Base-by-base conservation (phyloP, 139 green algal species). In the Ulvella scutata region DNA sequence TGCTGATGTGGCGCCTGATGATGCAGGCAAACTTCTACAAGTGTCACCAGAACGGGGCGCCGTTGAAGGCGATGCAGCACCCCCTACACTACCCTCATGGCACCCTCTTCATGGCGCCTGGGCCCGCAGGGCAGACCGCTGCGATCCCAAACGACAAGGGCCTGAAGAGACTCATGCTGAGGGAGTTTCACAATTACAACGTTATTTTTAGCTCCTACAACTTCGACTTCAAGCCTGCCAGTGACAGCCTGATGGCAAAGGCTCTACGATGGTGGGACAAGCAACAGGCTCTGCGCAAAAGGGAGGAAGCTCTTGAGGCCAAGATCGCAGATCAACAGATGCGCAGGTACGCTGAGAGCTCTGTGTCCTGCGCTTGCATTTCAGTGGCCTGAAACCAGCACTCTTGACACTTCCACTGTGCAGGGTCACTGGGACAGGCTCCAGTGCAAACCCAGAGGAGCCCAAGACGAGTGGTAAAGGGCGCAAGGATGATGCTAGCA, bases 31-130 rank as follows among this genome's bases (percentile, higher is more conserved):
- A 67, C 51, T 67, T 67, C 20, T 67, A 67, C 51, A 67, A 67
- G 51, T 67, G 51, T 26, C 51, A 96, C 79, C 91, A 79, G 37
- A 79, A 85, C 23, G 88, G 90, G 34, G 79, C 79, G 37, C 86
- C 90, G 2, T 21, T 90, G 43, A 83, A 89, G 75, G 82, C 88
- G 17, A 77, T 86, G 75, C 87, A 97, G 85, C 89, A 97, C 79
- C 91, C 92, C 3, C 81, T 96, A 61, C 89, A 94, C 79, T 97
- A 96, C 83, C 91, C 92, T 0, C 88, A 95, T 76, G 83, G 85
- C 78, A 96, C 92, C 79, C 87, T 88, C 77, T 96, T 89, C 74
- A 84, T 93, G 78, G 87, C 87, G 4, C 90, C 90, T 9, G 88
- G 92, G 6, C 92, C 92, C 4, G 77, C 92, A 75, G 92, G 92